Base-by-base conservation (phyloP, 192 early-diverging fungal species). In the Dissophora globulifera region DNA sequence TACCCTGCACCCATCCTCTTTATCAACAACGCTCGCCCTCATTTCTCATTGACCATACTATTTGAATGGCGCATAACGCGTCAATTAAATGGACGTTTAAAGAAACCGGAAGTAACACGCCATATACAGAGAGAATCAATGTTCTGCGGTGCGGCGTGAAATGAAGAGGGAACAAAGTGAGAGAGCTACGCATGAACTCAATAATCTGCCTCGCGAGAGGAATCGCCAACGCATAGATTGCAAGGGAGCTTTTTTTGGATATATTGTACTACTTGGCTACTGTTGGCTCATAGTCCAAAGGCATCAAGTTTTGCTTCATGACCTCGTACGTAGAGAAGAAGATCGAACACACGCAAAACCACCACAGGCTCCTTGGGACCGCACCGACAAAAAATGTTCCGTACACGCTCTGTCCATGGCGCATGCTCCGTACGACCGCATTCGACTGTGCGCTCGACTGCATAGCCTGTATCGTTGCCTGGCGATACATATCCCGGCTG, bases 261-360 rank as follows among this genome's bases (percentile, higher is more conserved):
- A 35, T 5, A 55, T 15, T 20, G 38, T 41, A 35, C 13, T 26
- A 16, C 25, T 52, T 38, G 17, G 19, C 40, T 51, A 48, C 2
- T 8, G 42, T 22, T 0, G 48, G 45, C n/a, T 76, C 72, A 20
- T 76, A 76, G 27, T 76, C 72, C 49, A 76, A 52, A 1, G 72
- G 72, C 72, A 76, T 76, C 49, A 76, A 20, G 29, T 66, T 60
- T 38, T 76, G 72, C 52, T 84, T 87, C 51, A 82, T 65, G 16
- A 81, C 60, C 62, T 91, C 90, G 63, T 92, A 92, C 20, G 85
- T 83, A 2, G 91, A 89, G 78, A 93, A 93, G 70, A 93, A 93
- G 61, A 91, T 91, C 22, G 86, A 87, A 62, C 91, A 93, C 22
- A 93, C 88, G 58, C 90, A 82, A 53, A 90, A 91, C 91, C 91